Base-by-base conservation (phyloP, 1,139 yeast genomes). In the Saccharomyces hybrid region DNA sequence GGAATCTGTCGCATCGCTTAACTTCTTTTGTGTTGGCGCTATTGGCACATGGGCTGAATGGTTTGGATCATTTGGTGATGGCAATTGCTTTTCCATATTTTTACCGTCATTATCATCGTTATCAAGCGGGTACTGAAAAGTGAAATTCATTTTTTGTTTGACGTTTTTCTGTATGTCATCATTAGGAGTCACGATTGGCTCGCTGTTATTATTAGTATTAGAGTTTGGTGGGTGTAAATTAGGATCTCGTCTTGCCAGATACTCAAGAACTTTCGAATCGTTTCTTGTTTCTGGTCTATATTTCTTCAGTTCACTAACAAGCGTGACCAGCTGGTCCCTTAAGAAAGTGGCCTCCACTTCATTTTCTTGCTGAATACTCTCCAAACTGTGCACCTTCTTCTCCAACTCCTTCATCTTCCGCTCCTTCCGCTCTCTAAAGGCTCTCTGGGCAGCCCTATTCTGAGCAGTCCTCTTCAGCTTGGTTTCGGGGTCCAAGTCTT, bases 371-470 rank as follows among this genome's bases (percentile, higher is more conserved):
- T 86, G 86, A 63, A 86, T 87, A 59, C 80, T 80, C 71, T 90
- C 96, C 61, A 91, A 76, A 58, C 74, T 71, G 56, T 77, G 73
- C 28, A 93, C 96, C 64, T 88, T 84, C 55, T 83, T 86, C 68
- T 91, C 97, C 59, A 93, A 78, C 61, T 91, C 97, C 67, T 83
- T 81, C 85, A 93, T 81, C 66, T 88, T 89, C 56, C 78, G 78
- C 70, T 93, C 98, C 70, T 91, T 91, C 59, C 99, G 81, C 71
- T 93, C 99, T 57, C 99, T 77, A 71, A 91, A 93, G 6, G 98
- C 98, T 56, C 98, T 78, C 72, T 93, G 99, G 16, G 99, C 99
- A 4, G 98, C 98, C 66, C 99, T 79, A 71, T 93, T 93, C 73
- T 93, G 99, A 1, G 97, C 97, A 19, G 96, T 88, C 64, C 98